These are phyloP conservation scores for Mycena belliarum DNA, from an alignment of 768 basidiomycete genomes.

Conservation along the genomic window DNA sequence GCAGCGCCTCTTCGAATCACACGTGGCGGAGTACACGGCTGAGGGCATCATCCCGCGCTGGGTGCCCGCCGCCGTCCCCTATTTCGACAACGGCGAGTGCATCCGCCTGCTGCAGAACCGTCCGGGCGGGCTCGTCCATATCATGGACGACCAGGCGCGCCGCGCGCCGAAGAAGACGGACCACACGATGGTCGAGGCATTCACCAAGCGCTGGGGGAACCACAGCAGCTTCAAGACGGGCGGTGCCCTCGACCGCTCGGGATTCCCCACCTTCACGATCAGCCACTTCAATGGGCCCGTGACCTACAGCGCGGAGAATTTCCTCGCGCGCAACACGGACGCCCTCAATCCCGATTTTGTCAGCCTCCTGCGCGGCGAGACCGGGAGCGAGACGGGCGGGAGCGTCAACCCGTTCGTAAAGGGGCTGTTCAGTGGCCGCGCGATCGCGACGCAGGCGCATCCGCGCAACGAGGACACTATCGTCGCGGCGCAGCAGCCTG, in stretches of 20 bases:
- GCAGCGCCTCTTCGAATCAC: slow-evolving; percentile 75
- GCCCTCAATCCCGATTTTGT: slow-evolving; percentile 93
- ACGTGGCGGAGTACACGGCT: slow-evolving; percentile 78
- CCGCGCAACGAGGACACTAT: slow-evolving; percentile 94
- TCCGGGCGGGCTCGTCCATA: slow-evolving; percentile 92
- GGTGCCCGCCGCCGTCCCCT: slow-evolving; percentile 60
- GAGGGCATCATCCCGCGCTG: slow-evolving; percentile 72
- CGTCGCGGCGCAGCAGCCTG: slow-evolving; percentile 89
- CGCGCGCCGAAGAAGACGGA: slow-evolving; percentile 89
- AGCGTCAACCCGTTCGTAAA: slow-evolving; percentile 90
- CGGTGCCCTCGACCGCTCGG: slow-evolving; percentile 62
- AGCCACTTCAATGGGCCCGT: slow-evolving; percentile 91
- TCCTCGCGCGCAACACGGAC: slow-evolving; percentile 87
- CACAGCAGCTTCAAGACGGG: slow-evolving; percentile 91
- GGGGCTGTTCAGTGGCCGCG: slow-evolving; percentile 83
- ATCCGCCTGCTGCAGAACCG: slow-evolving; percentile 81
- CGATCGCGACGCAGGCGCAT: slow-evolving; percentile 90
- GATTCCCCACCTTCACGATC: slow-evolving; percentile 86
- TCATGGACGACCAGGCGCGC: slow-evolving; percentile 96
- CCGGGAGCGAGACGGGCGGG: slow-evolving; percentile 61
- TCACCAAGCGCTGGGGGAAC: slow-evolving; percentile 92
- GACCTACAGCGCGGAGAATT: slow-evolving; percentile 87
- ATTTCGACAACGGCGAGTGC: slow-evolving; percentile 91
- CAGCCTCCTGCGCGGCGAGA: slow-evolving; percentile 74
- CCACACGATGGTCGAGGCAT: slow-evolving; percentile 91